Conservation (phyloP, 2,329 filamentous ascomycete species). For the Pseudogymnoascus sp. region DNA sequence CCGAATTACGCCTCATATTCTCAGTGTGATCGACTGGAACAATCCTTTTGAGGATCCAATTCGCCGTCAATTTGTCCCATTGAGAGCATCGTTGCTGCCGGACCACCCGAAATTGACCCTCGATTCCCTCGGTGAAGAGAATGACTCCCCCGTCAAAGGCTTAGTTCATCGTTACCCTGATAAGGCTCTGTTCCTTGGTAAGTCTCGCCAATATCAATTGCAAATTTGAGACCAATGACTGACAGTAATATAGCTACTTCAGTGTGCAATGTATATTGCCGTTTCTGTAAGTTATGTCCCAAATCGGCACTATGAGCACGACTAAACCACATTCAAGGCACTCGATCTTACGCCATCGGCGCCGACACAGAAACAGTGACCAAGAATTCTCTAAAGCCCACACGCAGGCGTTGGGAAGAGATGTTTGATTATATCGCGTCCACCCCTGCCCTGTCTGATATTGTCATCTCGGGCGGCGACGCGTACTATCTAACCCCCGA, state of each 20-base stretch:
- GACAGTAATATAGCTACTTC: conserved; percentile 40
- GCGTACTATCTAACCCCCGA: conserved; percentile 48
- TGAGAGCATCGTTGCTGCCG: conserved; percentile 43
- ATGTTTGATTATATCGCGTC: conserved; percentile 50
- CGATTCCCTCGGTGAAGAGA: conserved; percentile 52
- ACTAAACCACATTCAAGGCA: conserved; percentile 25
- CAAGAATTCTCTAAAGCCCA: conserved; percentile 37
- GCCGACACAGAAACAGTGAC: conserved; percentile 44
- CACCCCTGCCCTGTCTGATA: conserved; percentile 43
- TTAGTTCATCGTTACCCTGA: conserved; percentile 58
- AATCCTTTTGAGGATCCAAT: conserved; percentile 52
- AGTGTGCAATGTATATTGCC: conserved; percentile 56
- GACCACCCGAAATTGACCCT: conserved; percentile 48
- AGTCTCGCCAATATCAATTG: conserved; percentile 19
- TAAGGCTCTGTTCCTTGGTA: conserved; percentile 54
- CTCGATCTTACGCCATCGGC: conserved; percentile 52
- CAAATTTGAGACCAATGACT: conserved; percentile 15
- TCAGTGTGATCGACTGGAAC: conserved; percentile 52
- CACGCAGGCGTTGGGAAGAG: conserved; percentile 41
- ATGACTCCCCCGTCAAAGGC: conserved; percentile 48
- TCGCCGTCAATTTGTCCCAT: conserved; percentile 52
- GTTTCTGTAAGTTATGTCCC: conserved; percentile 37
- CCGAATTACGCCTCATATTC: conserved; percentile 51
- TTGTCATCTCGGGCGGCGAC: conserved; percentile 58
- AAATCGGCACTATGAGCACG: background rate